Base-by-base conservation (phyloP, 352 stramenopile species). In the Chrysophaeum taylorii region DNA sequence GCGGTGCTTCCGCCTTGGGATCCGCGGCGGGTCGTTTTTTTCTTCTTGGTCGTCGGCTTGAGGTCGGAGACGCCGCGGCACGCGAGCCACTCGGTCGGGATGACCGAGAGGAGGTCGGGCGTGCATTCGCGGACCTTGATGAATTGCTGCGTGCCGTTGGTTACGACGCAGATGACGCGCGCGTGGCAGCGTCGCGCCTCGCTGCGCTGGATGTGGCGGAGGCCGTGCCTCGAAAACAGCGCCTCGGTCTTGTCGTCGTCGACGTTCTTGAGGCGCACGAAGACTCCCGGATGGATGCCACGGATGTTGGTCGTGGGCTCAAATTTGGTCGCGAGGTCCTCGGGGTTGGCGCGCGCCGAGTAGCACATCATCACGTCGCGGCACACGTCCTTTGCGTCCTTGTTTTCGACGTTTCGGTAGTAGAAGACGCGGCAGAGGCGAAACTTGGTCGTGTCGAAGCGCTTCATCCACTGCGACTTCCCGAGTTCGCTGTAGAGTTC, bases 361-460 rank as follows among this genome's bases (percentile, higher is more conserved):
- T 64, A 64, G 53, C 15, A 35, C 53, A 64, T 64, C 27, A 64
- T 41, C 9, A 64, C 4, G 53, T 37, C n/a, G 9, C 53, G 27
- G 53, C 15, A 64, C n/a, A n/a, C n/a, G n/a, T n/a, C n/a, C n/a
- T n/a, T n/a, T n/a, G n/a, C n/a, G n/a, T n/a, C n/a, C n/a, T n/a
- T n/a, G n/a, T n/a, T n/a, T n/a, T n/a, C n/a, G n/a, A n/a, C n/a
- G n/a, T n/a, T n/a, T n/a, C n/a, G n/a, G n/a, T n/a, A n/a, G n/a
- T n/a, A 64, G 33, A 42, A 33, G 15, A 64, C 12, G 27, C 33
- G 29, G 12, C 27, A 25, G 29, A 41, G 7, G 15, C 53, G 53
- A 33, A 64, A 64, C 53, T 64, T 37, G 7, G 53, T 64, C 29
- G 41, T 18, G 53, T 64, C 53, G 53, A 64, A 64, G 29, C 53